Evolutionary conservation across 2,329 filamentous ascomycete species (phyloP).

Genomic region (Ophiostoma fasciatum): DNA sequence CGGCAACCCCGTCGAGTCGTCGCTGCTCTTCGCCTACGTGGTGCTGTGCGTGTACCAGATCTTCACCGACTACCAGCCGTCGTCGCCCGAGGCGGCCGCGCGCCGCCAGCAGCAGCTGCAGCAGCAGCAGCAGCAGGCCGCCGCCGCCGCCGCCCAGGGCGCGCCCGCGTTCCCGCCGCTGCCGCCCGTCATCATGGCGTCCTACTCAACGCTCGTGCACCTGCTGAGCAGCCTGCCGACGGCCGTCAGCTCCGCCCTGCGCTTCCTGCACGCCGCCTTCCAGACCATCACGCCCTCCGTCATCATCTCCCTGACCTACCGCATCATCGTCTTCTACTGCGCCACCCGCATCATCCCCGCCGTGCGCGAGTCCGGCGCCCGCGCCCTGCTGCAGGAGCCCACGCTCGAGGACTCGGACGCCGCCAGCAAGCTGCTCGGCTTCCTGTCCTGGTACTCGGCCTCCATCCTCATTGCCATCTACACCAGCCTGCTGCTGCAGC

Average conservation of each 20-base stretch:
- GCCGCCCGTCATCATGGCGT: slow-evolving; percentile 95
- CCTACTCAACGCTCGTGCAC: slow-evolving; percentile 81
- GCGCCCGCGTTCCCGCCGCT: slow-evolving; percentile 76
- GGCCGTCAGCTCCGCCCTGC: slow-evolving; percentile 69
- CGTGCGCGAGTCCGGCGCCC: slow-evolving; percentile 71
- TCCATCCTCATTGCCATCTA: slow-evolving; percentile 93
- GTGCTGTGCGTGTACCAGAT: slow-evolving; percentile 99
- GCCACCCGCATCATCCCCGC: slow-evolving; percentile 93
- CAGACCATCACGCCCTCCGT: slow-evolving; percentile 93
- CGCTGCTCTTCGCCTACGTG: slow-evolving; percentile 87
- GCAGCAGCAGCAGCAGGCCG: slow-evolving; percentile 17
- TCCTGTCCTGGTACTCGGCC: slow-evolving; percentile 87
- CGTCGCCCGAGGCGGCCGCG: slow-evolving; percentile 35
- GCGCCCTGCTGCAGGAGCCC: slow-evolving; percentile 70
- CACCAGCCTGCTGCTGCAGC: slow-evolving; percentile 86
- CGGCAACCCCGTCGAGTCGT: slow-evolving; percentile 90
- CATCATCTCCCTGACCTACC: slow-evolving; percentile 86
- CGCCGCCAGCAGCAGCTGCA: slow-evolving; percentile 27
- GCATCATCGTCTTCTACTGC: slow-evolving; percentile 88
- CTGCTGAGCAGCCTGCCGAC: slow-evolving; percentile 70
- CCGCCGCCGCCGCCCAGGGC: slow-evolving; percentile 4
- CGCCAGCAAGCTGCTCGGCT: slow-evolving; percentile 63
- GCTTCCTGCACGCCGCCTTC: slow-evolving; percentile 79
- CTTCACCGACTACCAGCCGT: slow-evolving; percentile 93
- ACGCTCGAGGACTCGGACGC: slow-evolving; percentile 74